phyloP scores from a whole-genome alignment of 768 basidiomycete species.

The Collybia sordida region DNA sequence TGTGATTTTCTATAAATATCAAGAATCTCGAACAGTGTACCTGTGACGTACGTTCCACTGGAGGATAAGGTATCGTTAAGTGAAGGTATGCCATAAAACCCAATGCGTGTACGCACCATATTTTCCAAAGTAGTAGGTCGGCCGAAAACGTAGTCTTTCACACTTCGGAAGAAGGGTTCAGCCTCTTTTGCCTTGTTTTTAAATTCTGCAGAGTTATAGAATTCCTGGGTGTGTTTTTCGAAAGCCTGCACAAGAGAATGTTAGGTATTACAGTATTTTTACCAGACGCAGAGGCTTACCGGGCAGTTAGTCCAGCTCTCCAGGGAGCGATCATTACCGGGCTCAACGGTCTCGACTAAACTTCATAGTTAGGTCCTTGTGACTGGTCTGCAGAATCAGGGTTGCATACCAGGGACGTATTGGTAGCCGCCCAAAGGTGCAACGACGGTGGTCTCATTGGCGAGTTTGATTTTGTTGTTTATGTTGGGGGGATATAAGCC shows the following conservation, averaged over 20 bases:
- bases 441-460: conserved; percentile 70
- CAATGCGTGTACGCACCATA: conserved; percentile 44
- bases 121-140: conserved; percentile 67
- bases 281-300: conserved; percentile 23
- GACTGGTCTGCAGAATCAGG: neutral
- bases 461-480: conserved; percentile 71
- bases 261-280: neutral
- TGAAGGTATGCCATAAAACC: neutral
- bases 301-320: conserved; percentile 74
- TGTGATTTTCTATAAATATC: conserved; percentile 20
- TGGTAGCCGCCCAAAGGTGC: conserved; percentile 84
- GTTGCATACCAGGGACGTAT: conserved; percentile 69
- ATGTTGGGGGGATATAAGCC: conserved; percentile 83
- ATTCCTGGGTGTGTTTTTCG: conserved; percentile 57
- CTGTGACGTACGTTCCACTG: conserved; percentile 70
- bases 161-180: conserved; percentile 60
- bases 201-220: conserved; percentile 67
- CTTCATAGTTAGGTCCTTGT: neutral
- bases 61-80: conserved; percentile 14
- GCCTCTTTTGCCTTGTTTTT: conserved; percentile 58
- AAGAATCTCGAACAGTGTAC: too few species aligned
- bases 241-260: conserved; percentile 45
- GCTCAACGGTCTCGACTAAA: conserved; percentile 82
- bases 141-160: conserved; percentile 73
- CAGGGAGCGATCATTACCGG: conserved; percentile 77